Evolutionary conservation across 495 filamentous ascomycete species (phyloP).

Genomic region (Pseudotulostoma volvatum): DNA sequence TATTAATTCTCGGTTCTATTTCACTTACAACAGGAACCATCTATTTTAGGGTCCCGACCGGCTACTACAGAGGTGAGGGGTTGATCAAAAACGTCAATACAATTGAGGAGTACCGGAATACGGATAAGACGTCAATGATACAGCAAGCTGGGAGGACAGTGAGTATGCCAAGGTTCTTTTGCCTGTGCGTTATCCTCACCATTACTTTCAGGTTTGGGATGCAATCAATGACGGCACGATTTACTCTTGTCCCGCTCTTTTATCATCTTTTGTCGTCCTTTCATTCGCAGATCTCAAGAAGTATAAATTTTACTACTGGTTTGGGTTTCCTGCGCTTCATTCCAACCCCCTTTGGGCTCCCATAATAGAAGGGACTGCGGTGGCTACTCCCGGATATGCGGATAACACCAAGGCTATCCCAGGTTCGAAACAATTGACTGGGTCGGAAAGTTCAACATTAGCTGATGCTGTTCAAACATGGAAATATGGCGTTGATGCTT

Average conservation of each 20-base stretch:
- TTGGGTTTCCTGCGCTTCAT: slow-evolving; percentile 83
- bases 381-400: neutral
- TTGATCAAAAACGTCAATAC: slow-evolving; percentile 95
- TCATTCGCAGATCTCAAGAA: slow-evolving; percentile 96
- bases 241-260: slow-evolving; percentile 78
- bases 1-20: neutral
- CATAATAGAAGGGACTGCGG: slow-evolving; percentile 4
- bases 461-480: slow-evolving; percentile 72
- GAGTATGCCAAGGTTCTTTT: slow-evolving; percentile 11
- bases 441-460: slow-evolving; percentile 52
- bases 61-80: slow-evolving; percentile 70
- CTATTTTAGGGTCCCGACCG: slow-evolving; percentile 45
- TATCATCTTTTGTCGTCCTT: slow-evolving; percentile 72
- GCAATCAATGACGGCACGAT: slow-evolving; percentile 92
- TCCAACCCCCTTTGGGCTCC: slow-evolving; percentile 68
- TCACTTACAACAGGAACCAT: neutral
- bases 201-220: slow-evolving; percentile 64
- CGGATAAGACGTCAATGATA: slow-evolving; percentile 56
- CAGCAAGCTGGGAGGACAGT: slow-evolving; percentile 61
- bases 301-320: slow-evolving; percentile 88
- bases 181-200: slow-evolving; percentile 1
- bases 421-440: slow-evolving; percentile 34
- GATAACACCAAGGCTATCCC: neutral
- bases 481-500: slow-evolving; percentile 58
- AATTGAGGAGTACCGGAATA: slow-evolving; percentile 73